A percentile compares a stretch with the other conserved stretches of the same genome.
phyloP scores from a whole-genome alignment of 345 rosid genomes.

The Murraya paniculata region DNA sequence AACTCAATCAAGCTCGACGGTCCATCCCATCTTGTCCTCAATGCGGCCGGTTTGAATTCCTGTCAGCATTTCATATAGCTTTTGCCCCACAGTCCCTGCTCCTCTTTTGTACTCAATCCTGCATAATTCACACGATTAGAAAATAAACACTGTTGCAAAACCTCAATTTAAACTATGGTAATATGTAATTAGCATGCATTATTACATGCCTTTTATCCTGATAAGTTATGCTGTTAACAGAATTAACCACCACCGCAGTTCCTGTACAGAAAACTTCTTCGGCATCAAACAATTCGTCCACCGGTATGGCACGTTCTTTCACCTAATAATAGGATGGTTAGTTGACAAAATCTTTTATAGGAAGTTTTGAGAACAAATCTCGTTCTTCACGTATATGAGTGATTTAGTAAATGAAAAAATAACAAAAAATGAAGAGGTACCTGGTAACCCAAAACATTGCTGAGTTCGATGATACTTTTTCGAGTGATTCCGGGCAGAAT shows the following conservation, averaged over 20 bases:
- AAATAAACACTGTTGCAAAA: background rate
- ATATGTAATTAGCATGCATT: background rate
- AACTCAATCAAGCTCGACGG: background rate
- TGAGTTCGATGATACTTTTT: constrained; percentile 43
- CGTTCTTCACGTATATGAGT: too few species aligned
- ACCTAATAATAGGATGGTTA: constrained; percentile 18
- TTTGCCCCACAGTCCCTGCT: constrained; percentile 20
- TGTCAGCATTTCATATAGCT: constrained; percentile 21
- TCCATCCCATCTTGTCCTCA: constrained; percentile 32
- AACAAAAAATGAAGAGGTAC: background rate
- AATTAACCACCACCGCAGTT: constrained; percentile 36
- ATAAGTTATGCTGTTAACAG: constrained; percentile 39
- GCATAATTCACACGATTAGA: background rate
- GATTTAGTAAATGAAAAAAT: too few species aligned
- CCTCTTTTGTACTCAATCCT: constrained; percentile 37
- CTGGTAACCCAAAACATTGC: constrained; percentile 15
- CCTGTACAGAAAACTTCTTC: constrained; percentile 57
- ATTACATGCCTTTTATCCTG: constrained; percentile 21
- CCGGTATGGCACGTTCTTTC: constrained; percentile 33
- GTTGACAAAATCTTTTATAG: too few species aligned
- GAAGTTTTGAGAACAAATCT: background rate
- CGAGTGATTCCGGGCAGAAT: constrained; percentile 53
- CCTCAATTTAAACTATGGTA: background rate
- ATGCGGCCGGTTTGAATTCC: constrained; percentile 43
- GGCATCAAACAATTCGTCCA: constrained; percentile 36